Evolutionary conservation across 345 rosid genomes (phyloP), one percentile per base, ranked within the genome.

Genomic region (Acer negundo): DNA sequence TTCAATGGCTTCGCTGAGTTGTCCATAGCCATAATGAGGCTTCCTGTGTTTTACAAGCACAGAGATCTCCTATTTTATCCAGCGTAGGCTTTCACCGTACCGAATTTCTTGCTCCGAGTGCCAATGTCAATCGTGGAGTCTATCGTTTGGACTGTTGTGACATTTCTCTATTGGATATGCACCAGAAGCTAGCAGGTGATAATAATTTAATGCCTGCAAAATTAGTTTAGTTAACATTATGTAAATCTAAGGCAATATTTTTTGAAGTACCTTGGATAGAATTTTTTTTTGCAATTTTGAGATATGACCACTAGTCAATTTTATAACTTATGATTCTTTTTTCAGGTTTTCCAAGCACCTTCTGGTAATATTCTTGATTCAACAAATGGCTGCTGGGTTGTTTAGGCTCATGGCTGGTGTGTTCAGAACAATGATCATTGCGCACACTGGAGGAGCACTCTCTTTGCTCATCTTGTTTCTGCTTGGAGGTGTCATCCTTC

Each of bases 1-100:
- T 96, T 96, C 80, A 91, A 94, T 79, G 98, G 99, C 19, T 88
- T 92, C 53, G 67, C 97, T 1, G 99, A 94, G 90, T 90, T 96
- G 6, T 11, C 97, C 9, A 15, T 92, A 78, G 89, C 84, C 82
- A 88, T 96, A 49, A 73, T 31, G 47, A 89, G 98, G 74, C 95
- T 96, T 78, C 94, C 97, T 2, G 95, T 92, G 75, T 92, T 94
- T 53, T 94, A 88, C 87, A 94, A 96, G 91, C 99, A 96, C 61
- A 87, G 98, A 59, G 98, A 96, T 70, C 95, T 94, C 61, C 78
- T 87, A 51, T 91, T 92, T 64, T 89, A 96, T 46, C 99, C 99
- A 15, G 77, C 92, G 1, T 96, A 98, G 98, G 82, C 97, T 22
- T 94, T 89, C 73, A 89, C 93, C 13, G 78, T 96, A 20, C 95